phyloP scores from a whole-genome alignment of 768 basidiomycete genomes.

The Lactarius vividus region DNA sequence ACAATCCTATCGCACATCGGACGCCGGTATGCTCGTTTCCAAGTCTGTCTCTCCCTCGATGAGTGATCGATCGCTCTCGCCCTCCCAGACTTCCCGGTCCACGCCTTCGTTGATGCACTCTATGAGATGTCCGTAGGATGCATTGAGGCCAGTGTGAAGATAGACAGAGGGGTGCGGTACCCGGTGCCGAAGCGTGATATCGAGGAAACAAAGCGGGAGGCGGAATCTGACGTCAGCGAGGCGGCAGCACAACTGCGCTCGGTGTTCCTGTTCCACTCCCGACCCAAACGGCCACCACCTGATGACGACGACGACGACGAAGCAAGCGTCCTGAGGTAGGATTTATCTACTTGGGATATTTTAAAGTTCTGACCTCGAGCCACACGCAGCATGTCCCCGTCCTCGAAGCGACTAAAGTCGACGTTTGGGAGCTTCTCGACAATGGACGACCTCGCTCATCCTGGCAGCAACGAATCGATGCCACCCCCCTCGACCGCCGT shows the following conservation, averaged over 20 bases:
- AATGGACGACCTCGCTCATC: background rate
- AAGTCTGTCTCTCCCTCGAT: background rate
- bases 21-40: slow-evolving; percentile 13
- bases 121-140: slow-evolving; percentile 19
- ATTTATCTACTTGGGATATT: background rate
- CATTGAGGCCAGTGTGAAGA: slow-evolving; percentile 20
- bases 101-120: slow-evolving; percentile 22
- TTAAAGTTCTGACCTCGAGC: background rate
- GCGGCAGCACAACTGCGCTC: slow-evolving; percentile 20
- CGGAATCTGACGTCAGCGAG: slow-evolving; percentile 17
- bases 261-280: slow-evolving; percentile 20
- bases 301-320: slow-evolving; percentile 27
- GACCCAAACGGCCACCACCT: slow-evolving; percentile 26
- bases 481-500: slow-evolving; percentile 22
- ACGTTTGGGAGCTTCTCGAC: slow-evolving; percentile 21
- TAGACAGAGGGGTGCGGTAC: slow-evolving; percentile 23
- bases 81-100: slow-evolving; percentile 22
- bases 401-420: slow-evolving; percentile 26
- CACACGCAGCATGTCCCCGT: slow-evolving; percentile 19
- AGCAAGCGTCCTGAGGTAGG: slow-evolving; percentile 23
- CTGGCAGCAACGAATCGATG: slow-evolving; percentile 3
- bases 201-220: slow-evolving; percentile 19
- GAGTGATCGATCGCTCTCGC: background rate
- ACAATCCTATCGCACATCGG: slow-evolving; percentile 16
- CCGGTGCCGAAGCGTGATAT: slow-evolving; percentile 24